Base-by-base conservation (phyloP, 495 filamentous ascomycete species). In the Penicillium samsonianum region DNA sequence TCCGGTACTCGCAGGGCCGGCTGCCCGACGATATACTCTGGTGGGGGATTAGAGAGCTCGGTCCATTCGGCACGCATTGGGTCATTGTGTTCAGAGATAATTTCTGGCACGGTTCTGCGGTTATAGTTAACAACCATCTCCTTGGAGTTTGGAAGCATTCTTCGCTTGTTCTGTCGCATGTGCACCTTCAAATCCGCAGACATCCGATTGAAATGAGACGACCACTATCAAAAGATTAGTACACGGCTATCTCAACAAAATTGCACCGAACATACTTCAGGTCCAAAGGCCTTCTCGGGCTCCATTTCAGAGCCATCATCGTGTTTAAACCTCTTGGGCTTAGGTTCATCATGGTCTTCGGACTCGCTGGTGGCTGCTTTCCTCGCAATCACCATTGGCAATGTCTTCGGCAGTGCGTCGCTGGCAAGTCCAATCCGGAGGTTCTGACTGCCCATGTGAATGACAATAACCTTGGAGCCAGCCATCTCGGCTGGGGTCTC, bases 361-460 rank as follows among this genome's bases (percentile, higher is more conserved):
- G 87, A 88, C 69, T 98, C 94, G 51, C 82, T 91, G 51, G 83
- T 82, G 19, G 74, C 67, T 61, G 87, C 88, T 64, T 84, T 90
- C 53, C 87, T 84, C 11, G 92, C 94, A 64, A 97, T 89, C 0
- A 89, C 85, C 89, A 96, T 98, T 5, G 95, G 95, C 28, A 98
- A 81, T 2, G 90, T 93, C 73, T 92, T 96, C 0, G 94, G 94
- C 31, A 98, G 73, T 20, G 92, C 94, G 78, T 98, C 94, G 65
- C 90, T 97, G 5, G 93, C 90, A 46, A 97, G 80, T 0, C 94
- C 94, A 59, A 98, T 91, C 31, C 94, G 82, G 52, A 98, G 71
- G 57, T 98, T 98, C 74, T 98, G 94, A 67, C 92, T 96, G n/a
- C 94, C 94, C n/a, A 93, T 83, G 68, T 98, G 94, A 53, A 98